phyloP scores from a whole-genome alignment of 2,329 filamentous ascomycete genomes.

The Periconia sp. region DNA sequence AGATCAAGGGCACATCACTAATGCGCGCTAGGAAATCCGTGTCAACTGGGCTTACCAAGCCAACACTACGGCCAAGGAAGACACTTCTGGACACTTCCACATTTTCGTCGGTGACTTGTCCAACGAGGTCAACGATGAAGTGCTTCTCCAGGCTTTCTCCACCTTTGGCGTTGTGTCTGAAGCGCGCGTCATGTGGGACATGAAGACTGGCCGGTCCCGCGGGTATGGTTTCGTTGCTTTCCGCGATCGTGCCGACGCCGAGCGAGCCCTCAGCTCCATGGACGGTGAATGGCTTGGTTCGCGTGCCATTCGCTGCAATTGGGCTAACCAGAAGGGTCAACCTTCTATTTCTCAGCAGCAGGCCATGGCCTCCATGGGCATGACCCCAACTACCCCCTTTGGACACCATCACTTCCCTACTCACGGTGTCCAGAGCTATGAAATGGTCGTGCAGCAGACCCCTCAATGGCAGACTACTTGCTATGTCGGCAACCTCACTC shows the following conservation, averaged over 20 bases:
- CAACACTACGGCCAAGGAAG: slow-evolving; percentile 90
- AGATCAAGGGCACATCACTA: slow-evolving; percentile 18
- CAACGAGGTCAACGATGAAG: slow-evolving; percentile 98
- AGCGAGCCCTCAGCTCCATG: slow-evolving; percentile 96
- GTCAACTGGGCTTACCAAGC: slow-evolving; percentile 99
- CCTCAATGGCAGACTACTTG: slow-evolving; percentile 97
- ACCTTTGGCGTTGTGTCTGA: slow-evolving; percentile 95
- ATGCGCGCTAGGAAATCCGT: slow-evolving; percentile 76
- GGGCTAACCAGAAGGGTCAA: slow-evolving; percentile 99
- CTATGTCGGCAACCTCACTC: slow-evolving; percentile 96
- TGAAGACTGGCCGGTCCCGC: slow-evolving; percentile 98
- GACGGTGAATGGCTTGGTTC: slow-evolving; percentile 99
- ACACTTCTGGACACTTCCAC: slow-evolving; percentile 97
- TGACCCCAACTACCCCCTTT: slow-evolving; percentile 95
- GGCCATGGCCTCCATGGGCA: slow-evolving; percentile 94
- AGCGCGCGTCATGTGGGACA: slow-evolving; percentile 99
- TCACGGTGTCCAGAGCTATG: slow-evolving; percentile 94
- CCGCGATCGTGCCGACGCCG: slow-evolving; percentile 88
- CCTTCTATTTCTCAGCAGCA: slow-evolving; percentile 98
- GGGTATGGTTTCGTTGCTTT: slow-evolving; percentile 98
- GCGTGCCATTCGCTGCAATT: slow-evolving; percentile 97
- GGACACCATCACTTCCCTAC: slow-evolving; percentile 98
- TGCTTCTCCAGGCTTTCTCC: slow-evolving; percentile 90
- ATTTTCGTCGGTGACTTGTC: slow-evolving; percentile 98
- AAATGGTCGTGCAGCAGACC: slow-evolving; percentile 94